Conservation (phyloP, 306 rosid genomes). For the Cucurbita argyrosperma region DNA sequence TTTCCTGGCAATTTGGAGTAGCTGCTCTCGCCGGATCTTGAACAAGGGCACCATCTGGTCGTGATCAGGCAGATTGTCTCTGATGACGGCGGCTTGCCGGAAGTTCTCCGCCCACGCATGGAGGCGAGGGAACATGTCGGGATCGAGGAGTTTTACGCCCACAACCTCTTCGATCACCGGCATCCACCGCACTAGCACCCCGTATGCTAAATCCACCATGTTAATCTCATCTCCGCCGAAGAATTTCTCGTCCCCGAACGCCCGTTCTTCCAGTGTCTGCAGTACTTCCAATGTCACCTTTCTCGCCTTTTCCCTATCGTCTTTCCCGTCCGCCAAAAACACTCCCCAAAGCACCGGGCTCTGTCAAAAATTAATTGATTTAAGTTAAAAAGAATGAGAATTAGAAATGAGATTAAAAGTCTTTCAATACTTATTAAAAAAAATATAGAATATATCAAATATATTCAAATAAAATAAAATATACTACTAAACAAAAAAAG, state of each 20-base stretch:
- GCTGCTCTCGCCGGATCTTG: background rate
- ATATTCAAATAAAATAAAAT: too few species aligned
- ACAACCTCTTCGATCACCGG: conserved; percentile 9
- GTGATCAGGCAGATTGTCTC: conserved; percentile 21
- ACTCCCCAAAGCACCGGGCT: background rate
- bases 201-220: conserved; percentile 18
- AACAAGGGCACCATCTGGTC: background rate
- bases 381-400: background rate
- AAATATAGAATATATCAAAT: too few species aligned
- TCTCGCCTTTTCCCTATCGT: conserved; percentile 5
- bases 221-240: conserved; percentile 19
- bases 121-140: conserved; percentile 19
- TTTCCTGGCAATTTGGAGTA: background rate
- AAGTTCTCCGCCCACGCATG: conserved; percentile 30
- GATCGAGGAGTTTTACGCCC: conserved; percentile 17
- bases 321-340: background rate
- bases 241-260: conserved; percentile 15
- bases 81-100: conserved; percentile 24
- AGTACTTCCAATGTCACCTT: conserved; percentile 1
- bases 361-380: background rate
- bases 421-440: too few species aligned
- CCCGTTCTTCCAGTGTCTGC: conserved; percentile 10
- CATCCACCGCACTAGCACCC: conserved; percentile 8
- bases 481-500: too few species aligned
- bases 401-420: background rate